These are phyloP conservation scores for Vinca minor DNA, from an alignment of 257 asterid species.

Conservation along the genomic window DNA sequence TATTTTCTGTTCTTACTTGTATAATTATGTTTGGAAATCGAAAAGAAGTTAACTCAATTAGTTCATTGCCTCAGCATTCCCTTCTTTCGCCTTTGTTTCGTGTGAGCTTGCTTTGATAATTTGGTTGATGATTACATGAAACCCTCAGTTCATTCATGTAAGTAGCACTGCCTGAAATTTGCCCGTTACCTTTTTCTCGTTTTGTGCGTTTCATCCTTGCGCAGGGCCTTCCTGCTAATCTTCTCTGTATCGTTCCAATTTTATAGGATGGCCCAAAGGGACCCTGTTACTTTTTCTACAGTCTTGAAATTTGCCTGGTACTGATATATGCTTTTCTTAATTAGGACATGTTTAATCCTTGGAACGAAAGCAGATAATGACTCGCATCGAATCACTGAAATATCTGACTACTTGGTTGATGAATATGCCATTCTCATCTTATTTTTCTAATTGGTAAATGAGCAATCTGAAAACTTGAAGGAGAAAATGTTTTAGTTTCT, in stretches of 20 bases:
- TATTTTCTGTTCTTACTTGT: not conserved
- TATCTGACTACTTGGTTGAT: no score
- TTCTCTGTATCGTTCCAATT: no score
- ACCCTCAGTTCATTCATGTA: not conserved
- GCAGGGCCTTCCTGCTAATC: no score
- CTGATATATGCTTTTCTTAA: not conserved
- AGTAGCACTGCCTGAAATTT: not conserved
- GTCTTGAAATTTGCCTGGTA: no score
- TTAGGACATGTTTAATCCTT: not conserved
- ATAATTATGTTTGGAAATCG: not conserved
- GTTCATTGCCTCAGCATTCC: not conserved
- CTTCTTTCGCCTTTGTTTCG: not conserved
- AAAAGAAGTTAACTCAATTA: slow-evolving; percentile 2
- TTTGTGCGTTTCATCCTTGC: no score
- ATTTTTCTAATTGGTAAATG: not conserved
- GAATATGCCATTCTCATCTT: not conserved
- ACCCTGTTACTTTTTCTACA: no score
- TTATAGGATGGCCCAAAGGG: no score
- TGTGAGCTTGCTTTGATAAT: not conserved
- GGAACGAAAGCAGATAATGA: not conserved
- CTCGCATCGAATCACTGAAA: not conserved
- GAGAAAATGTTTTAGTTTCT: no score
- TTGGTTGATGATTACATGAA: not conserved
- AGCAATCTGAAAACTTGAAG: not conserved
- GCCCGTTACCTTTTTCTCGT: no score